These are phyloP conservation scores for Cordyceps tenuipes DNA, from an alignment of 2,329 filamentous ascomycete genomes.

Conservation along the genomic window DNA sequence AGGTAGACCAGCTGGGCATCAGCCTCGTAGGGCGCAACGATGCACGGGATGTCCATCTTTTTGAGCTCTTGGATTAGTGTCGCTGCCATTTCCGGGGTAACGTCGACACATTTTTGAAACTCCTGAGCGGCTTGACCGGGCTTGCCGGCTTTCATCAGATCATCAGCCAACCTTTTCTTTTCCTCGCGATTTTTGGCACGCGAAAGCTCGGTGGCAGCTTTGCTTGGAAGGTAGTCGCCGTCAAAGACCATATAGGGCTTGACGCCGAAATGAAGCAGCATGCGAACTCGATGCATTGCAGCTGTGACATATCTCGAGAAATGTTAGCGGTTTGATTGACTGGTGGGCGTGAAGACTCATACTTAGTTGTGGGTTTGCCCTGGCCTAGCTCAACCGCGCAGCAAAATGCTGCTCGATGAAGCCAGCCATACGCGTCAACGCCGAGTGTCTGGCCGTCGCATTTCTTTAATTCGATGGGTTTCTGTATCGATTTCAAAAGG, in stretches of 20 bases:
- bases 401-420: conserved; percentile 83
- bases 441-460: conserved; percentile 81
- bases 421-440: conserved; percentile 97
- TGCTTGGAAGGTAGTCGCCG: conserved; percentile 90
- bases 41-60: conserved; percentile 66
- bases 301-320: conserved; percentile 72
- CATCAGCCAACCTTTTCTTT: conserved; percentile 65
- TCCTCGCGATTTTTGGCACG: conserved; percentile 69
- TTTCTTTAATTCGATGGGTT: conserved; percentile 76
- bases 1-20: conserved; percentile 95
- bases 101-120: conserved; percentile 89
- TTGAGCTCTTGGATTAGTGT: conserved; percentile 88
- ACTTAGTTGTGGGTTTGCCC: conserved; percentile 82
- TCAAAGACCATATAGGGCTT: conserved; percentile 96
- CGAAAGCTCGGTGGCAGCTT: conserved; percentile 75
- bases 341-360: conserved; percentile 23
- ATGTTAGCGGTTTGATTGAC: not conserved
- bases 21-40: conserved; percentile 95
- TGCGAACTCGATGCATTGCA: conserved; percentile 80
- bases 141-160: conserved; percentile 75
- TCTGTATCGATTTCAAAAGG: conserved; percentile 92
- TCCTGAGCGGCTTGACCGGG: conserved; percentile 72
- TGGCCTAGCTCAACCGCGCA: conserved; percentile 88
- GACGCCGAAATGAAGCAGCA: conserved; percentile 89
- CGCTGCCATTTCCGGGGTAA: conserved; percentile 92